Evolutionary conservation across 2,329 filamentous ascomycete species (phyloP).

Genomic region (Catunica adiposa): DNA sequence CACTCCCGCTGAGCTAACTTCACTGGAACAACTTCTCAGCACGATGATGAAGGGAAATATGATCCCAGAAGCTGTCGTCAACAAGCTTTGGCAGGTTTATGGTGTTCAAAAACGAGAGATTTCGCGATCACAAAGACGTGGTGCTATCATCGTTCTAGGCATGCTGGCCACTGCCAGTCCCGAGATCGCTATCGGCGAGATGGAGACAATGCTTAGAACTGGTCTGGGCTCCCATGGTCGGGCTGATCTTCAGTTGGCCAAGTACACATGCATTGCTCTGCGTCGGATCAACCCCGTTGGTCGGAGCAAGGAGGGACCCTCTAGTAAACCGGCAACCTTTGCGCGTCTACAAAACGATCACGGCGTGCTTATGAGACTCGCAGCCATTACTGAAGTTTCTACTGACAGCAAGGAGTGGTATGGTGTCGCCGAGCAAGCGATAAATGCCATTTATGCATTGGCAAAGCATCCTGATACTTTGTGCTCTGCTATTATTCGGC

Average conservation of each 20-base stretch:
- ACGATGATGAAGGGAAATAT: slow-evolving; percentile 95
- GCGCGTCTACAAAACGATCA: slow-evolving; percentile 83
- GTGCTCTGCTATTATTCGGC: slow-evolving; percentile 76
- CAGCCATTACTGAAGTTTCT: slow-evolving; percentile 67
- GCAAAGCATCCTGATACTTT: slow-evolving; percentile 88
- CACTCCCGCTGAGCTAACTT: slow-evolving; percentile 86
- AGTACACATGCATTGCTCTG: slow-evolving; percentile 88
- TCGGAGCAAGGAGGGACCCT: slow-evolving; percentile 42
- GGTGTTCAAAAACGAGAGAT: slow-evolving; percentile 87
- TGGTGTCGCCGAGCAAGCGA: slow-evolving; percentile 87
- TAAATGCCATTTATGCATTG: slow-evolving; percentile 85
- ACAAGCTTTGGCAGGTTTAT: slow-evolving; percentile 96
- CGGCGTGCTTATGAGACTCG: slow-evolving; percentile 64
- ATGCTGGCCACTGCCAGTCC: slow-evolving; percentile 91
- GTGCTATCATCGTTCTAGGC: slow-evolving; percentile 87
- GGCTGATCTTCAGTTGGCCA: slow-evolving; percentile 71
- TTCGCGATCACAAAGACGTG: slow-evolving; percentile 74
- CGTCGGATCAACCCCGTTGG: slow-evolving; percentile 77
- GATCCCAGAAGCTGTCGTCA: slow-evolving; percentile 69
- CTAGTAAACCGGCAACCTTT: slow-evolving; percentile 50
- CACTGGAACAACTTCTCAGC: slow-evolving; percentile 79
- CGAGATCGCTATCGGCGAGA: slow-evolving; percentile 84
- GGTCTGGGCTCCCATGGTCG: slow-evolving; percentile 69
- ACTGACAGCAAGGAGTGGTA: slow-evolving; percentile 93
- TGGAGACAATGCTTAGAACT: slow-evolving; percentile 84